Percentiles rank a stretch among this genome's conserved stretches.
phyloP scores from a whole-genome alignment of 345 rosid genomes.

The Eucalyptus sp. region DNA sequence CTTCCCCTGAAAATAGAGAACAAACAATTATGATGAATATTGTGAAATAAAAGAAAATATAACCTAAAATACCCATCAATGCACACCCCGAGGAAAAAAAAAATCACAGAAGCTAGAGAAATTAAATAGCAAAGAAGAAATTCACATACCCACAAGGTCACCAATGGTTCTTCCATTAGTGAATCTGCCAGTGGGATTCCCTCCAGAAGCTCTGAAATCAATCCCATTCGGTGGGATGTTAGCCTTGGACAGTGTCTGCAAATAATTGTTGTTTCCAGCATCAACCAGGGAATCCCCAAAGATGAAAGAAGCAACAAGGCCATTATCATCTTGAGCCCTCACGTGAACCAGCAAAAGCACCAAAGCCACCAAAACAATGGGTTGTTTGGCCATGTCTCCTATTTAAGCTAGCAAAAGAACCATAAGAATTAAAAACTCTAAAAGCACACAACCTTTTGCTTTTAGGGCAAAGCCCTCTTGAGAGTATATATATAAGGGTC shows the following conservation, averaged over 20 bases:
- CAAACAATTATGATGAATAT: neutral
- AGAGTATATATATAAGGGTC: neutral
- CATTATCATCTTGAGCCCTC: neutral
- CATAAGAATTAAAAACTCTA: neutral
- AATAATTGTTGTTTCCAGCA: constrained; percentile 79
- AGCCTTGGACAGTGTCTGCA: constrained; percentile 72
- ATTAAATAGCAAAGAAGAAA: neutral
- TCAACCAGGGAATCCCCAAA: constrained; percentile 90
- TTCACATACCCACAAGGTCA: constrained; percentile 51
- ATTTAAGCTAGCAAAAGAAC: neutral
- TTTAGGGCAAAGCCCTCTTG: neutral
- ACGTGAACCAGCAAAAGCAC: neutral
- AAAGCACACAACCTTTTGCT: neutral
- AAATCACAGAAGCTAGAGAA: neutral
- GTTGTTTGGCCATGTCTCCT: neutral
- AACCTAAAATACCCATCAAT: neutral
- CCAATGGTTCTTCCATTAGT: constrained; percentile 94
- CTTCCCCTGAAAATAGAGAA: constrained; percentile 39
- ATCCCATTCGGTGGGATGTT: constrained; percentile 76
- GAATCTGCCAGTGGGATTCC: constrained; percentile 77
- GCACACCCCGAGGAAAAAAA: neutral
- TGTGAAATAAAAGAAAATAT: neutral
- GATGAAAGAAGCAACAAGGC: constrained; percentile 49
- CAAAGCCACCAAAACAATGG: neutral
- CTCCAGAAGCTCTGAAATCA: constrained; percentile 63